phyloP scores from a whole-genome alignment of 2,329 filamentous ascomycete genomes.

The Epichloe amarillans region DNA sequence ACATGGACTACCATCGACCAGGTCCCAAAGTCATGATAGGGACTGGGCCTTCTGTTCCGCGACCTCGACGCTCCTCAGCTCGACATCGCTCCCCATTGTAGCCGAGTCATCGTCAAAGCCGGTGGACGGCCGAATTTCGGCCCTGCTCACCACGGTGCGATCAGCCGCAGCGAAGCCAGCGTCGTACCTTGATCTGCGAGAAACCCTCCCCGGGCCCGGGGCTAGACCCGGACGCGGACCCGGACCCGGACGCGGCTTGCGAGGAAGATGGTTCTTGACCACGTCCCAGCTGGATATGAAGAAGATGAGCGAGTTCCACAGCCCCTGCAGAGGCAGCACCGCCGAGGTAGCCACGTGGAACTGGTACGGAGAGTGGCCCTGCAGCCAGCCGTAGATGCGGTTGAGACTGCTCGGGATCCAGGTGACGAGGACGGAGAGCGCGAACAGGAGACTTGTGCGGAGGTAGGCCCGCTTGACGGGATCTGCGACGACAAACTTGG shows the following conservation, averaged over 20 bases:
- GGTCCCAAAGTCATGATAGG: background rate
- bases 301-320: slow-evolving; percentile 73
- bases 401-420: slow-evolving; percentile 61
- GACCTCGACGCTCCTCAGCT: slow-evolving; percentile 16
- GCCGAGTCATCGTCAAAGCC: slow-evolving; percentile 20
- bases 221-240: background rate
- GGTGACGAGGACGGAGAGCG: slow-evolving; percentile 45
- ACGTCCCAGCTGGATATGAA: slow-evolving; percentile 45
- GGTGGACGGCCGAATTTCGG: slow-evolving; percentile 7
- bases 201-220: background rate
- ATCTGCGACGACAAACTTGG: slow-evolving; percentile 29
- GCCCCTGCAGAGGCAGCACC: slow-evolving; percentile 63
- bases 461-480: slow-evolving; percentile 48
- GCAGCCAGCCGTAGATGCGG: slow-evolving; percentile 53
- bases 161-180: background rate
- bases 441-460: slow-evolving; percentile 47
- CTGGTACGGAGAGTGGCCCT: slow-evolving; percentile 40
- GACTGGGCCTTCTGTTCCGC: background rate
- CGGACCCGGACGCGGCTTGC: background rate
- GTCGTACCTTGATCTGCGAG: background rate
- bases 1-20: no score
- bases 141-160: slow-evolving; percentile 1
- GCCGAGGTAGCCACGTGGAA: slow-evolving; percentile 57
- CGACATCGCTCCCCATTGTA: slow-evolving; percentile 19
- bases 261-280: slow-evolving; percentile 10